phyloP scores from a whole-genome alignment of 2,329 filamentous ascomycete species.

The Sporothrix brunneoviolacea region DNA sequence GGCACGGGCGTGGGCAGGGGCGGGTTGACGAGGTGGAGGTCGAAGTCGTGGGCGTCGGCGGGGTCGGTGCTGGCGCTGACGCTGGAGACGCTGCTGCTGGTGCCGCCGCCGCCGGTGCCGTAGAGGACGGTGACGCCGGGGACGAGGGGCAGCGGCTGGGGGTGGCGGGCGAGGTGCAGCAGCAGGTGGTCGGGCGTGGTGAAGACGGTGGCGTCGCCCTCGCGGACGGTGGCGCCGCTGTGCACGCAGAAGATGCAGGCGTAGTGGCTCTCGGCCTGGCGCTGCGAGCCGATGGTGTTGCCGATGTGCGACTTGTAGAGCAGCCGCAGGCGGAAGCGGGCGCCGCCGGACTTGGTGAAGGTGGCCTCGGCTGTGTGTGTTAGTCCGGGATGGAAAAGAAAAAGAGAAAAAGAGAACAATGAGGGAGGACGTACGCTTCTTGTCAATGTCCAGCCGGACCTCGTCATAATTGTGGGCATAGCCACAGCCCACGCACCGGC shows the following conservation, averaged over 20 bases:
- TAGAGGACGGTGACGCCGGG: slow-evolving; percentile 33
- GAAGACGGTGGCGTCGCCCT: slow-evolving; percentile 38
- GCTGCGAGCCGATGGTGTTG: slow-evolving; percentile 21
- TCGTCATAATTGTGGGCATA: slow-evolving; percentile 27
- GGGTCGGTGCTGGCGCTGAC: slow-evolving; percentile 13
- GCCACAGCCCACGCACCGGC: slow-evolving; percentile 23
- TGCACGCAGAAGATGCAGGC: slow-evolving; percentile 35
- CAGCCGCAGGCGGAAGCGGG: slow-evolving; percentile 34
- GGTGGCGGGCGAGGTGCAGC: slow-evolving; percentile 33
- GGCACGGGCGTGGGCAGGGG: slow-evolving; percentile 26
- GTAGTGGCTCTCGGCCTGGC: slow-evolving; percentile 28
- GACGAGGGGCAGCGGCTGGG: slow-evolving; percentile 33
- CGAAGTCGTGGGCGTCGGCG: slow-evolving; percentile 26
- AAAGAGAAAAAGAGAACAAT: background rate
- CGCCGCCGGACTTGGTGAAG: slow-evolving; percentile 25
- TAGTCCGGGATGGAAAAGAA: background rate
- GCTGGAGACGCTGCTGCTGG: slow-evolving; percentile 14
- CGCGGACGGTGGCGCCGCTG: slow-evolving; percentile 26
- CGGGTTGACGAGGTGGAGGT: slow-evolving; percentile 31
- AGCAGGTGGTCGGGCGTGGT: slow-evolving; percentile 30
- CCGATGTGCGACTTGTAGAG: slow-evolving; percentile 37
- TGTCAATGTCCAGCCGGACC: slow-evolving; percentile 25
- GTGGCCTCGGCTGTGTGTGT: slow-evolving; percentile 27
- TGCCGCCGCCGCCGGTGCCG: slow-evolving; percentile 20
- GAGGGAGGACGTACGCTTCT: slow-evolving; percentile 22